These are phyloP conservation scores for Mrakia frigida DNA, from an alignment of 768 basidiomycete species.

Conservation along the genomic window DNA sequence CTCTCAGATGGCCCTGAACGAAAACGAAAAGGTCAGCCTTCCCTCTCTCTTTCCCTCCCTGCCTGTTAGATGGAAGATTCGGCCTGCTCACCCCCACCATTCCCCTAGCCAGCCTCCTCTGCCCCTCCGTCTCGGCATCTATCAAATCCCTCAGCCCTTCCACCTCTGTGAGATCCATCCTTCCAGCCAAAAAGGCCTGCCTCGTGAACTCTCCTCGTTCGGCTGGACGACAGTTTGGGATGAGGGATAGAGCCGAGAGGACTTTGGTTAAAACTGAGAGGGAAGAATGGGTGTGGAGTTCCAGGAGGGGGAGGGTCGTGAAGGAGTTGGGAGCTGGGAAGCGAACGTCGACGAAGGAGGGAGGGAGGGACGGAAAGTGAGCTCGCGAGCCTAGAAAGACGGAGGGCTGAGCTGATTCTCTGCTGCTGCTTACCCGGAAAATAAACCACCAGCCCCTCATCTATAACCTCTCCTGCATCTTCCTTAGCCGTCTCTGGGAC, in stretches of 20 bases:
- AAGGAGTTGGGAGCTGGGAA: conserved; percentile 68
- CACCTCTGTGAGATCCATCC: conserved; percentile 80
- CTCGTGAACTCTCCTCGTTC: conserved; percentile 85
- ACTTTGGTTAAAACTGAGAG: conserved; percentile 54
- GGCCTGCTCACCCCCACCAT: conserved; percentile 58
- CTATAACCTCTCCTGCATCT: conserved; percentile 56
- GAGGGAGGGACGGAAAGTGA: not conserved
- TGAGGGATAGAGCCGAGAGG: conserved; percentile 53
- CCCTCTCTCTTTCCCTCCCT: not conserved
- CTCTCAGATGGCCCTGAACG: conserved; percentile 58
- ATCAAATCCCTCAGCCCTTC: conserved; percentile 83
- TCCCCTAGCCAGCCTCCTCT: conserved; percentile 65
- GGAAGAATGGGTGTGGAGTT: conserved; percentile 82
- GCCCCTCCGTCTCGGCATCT: conserved; percentile 78
- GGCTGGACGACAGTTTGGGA: conserved; percentile 68
- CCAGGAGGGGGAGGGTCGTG: conserved; percentile 74
- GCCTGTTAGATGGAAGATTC: not conserved
- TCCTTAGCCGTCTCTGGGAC: conserved; percentile 48
- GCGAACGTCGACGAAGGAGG: not conserved
- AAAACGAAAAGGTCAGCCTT: conserved; percentile 8
- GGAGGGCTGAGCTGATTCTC: not conserved
- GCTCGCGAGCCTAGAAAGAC: not conserved
- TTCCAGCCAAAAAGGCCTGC: conserved; percentile 71
- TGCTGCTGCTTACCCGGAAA: conserved; percentile 58
- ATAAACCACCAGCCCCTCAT: conserved; percentile 75